Evolutionary conservation across 1,284 basidiomycete species (phyloP).

Genomic region (Cystobasidium slooffiae): DNA sequence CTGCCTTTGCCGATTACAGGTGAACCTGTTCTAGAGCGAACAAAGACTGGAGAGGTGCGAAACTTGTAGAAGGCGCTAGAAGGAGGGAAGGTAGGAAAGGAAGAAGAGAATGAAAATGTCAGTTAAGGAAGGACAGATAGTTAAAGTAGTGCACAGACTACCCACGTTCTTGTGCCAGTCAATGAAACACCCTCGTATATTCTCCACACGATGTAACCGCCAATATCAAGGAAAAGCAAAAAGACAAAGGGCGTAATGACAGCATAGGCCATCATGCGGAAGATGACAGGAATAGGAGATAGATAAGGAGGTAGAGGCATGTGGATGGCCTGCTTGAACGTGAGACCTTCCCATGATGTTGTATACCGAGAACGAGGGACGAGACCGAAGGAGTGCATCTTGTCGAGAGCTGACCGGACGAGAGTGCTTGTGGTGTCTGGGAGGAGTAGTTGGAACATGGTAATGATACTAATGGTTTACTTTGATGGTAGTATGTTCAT

Average conservation of each 20-base stretch:
- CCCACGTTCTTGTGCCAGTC: constrained; percentile 31
- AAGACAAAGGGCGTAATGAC: constrained; percentile 40
- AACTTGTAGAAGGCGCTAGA: constrained; percentile 43
- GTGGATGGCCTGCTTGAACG: constrained; percentile 32
- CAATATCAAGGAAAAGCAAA: constrained; percentile 34
- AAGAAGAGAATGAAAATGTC: too few relatives aligned
- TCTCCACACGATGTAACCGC: constrained; percentile 34
- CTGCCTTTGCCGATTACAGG: constrained; percentile 23
- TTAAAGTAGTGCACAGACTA: neutral
- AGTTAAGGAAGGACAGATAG: too few relatives aligned
- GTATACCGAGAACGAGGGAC: constrained; percentile 35
- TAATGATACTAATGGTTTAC: too few relatives aligned
- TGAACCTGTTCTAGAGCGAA: constrained; percentile 19
- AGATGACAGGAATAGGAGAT: constrained; percentile 42
- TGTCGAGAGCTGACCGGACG: constrained; percentile 2
- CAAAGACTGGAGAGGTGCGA: constrained; percentile 37
- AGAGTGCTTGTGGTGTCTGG: neutral
- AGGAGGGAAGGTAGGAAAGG: neutral
- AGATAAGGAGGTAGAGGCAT: constrained; percentile 41
- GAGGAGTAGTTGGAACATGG: too few relatives aligned
- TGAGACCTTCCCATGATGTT: constrained; percentile 39
- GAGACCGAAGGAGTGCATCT: constrained; percentile 3
- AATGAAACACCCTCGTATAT: constrained; percentile 12
- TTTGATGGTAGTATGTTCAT: too few relatives aligned
- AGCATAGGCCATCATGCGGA: constrained; percentile 36